phyloP scores from a whole-genome alignment of 2,329 filamentous ascomycete species.

The Alternaria incomplexa region DNA sequence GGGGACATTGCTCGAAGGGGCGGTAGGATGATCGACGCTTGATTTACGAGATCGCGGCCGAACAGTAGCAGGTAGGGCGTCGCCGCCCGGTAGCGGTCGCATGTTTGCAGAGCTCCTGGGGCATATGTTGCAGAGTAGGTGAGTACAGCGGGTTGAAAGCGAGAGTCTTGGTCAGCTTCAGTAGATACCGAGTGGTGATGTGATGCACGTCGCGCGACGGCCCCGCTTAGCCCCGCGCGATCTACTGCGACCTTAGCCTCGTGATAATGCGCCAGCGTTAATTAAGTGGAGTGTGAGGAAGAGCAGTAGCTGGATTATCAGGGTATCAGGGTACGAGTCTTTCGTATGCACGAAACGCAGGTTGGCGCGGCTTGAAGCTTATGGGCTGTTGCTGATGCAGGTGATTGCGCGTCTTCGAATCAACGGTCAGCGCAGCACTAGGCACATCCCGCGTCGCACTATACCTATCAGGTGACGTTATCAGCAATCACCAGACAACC shows the following conservation, averaged over 20 bases:
- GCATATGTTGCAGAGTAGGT: slow-evolving; percentile 9
- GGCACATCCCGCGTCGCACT: slow-evolving; percentile 1
- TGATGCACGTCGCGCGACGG: slow-evolving; percentile 13
- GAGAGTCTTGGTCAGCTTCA: slow-evolving; percentile 9
- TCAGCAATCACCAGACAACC: slow-evolving; percentile 11
- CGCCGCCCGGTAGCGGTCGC: slow-evolving; percentile 46
- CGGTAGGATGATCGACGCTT: slow-evolving; percentile 41
- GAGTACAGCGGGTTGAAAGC: neutral
- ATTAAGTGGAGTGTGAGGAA: neutral
- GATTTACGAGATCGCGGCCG: slow-evolving; percentile 48
- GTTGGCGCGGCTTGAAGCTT: slow-evolving; percentile 12
- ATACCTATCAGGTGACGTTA: slow-evolving; percentile 29
- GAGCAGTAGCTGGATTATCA: neutral
- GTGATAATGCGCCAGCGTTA: slow-evolving; percentile 14
- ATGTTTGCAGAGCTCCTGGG: slow-evolving; percentile 21
- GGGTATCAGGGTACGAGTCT: slow-evolving; percentile 2
- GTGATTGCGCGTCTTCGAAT: slow-evolving; percentile 11
- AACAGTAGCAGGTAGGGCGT: slow-evolving; percentile 37
- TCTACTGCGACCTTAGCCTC: slow-evolving; percentile 16
- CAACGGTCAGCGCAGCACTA: slow-evolving; percentile 1
- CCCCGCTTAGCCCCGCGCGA: slow-evolving; percentile 26
- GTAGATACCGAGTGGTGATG: slow-evolving; percentile 12
- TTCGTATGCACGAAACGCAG: slow-evolving; percentile 5
- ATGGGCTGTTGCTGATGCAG: slow-evolving; percentile 15
- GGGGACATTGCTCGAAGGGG: slow-evolving; percentile 49